phyloP scores from a whole-genome alignment of 495 filamentous ascomycete species.

The Penicillium atrosanguineum region DNA sequence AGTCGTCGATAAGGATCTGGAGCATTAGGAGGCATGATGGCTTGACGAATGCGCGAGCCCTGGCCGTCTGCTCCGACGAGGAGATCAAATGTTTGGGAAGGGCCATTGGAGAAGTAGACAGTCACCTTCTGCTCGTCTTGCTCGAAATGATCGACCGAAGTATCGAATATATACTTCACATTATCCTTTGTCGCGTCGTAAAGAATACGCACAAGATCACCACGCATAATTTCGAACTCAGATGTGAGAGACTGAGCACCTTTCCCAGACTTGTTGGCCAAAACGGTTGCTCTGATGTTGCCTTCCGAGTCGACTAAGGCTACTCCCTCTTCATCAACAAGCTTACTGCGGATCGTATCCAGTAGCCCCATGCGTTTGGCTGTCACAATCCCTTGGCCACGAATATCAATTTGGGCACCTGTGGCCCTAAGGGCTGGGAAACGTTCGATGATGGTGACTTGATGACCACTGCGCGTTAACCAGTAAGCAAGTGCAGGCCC shows the following conservation, averaged over 20 bases:
- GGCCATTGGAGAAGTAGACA: slow-evolving; percentile 39
- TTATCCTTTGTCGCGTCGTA: slow-evolving; percentile 35
- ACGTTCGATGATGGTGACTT: slow-evolving; percentile 43
- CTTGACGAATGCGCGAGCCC: slow-evolving; percentile 39
- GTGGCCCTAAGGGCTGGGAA: slow-evolving; percentile 28
- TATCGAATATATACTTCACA: slow-evolving; percentile 40
- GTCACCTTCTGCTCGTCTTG: slow-evolving; percentile 27
- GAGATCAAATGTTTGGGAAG: slow-evolving; percentile 41
- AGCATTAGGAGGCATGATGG: slow-evolving; percentile 26
- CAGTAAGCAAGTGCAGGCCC: slow-evolving; percentile 46
- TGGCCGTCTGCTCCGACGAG: slow-evolving; percentile 51
- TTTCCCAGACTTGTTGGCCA: slow-evolving; percentile 33
- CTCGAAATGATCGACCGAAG: slow-evolving; percentile 22
- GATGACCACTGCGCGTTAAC: slow-evolving; percentile 30
- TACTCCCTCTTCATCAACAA: slow-evolving; percentile 35
- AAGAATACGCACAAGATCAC: slow-evolving; percentile 37
- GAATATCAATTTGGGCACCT: slow-evolving; percentile 44
- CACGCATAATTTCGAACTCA: slow-evolving; percentile 49
- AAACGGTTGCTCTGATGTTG: slow-evolving; percentile 21
- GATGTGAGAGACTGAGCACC: slow-evolving; percentile 34
- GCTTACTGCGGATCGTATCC: slow-evolving; percentile 25
- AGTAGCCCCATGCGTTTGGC: slow-evolving; percentile 41
- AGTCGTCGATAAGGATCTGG: slow-evolving; percentile 20
- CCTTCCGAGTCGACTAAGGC: slow-evolving; percentile 32
- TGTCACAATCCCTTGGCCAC: slow-evolving; percentile 34